Percentiles rank a stretch among this genome's conserved stretches.
phyloP scores from a whole-genome alignment of 2,329 filamentous ascomycete genomes.

The Phyllosticta paracitricarpa region DNA sequence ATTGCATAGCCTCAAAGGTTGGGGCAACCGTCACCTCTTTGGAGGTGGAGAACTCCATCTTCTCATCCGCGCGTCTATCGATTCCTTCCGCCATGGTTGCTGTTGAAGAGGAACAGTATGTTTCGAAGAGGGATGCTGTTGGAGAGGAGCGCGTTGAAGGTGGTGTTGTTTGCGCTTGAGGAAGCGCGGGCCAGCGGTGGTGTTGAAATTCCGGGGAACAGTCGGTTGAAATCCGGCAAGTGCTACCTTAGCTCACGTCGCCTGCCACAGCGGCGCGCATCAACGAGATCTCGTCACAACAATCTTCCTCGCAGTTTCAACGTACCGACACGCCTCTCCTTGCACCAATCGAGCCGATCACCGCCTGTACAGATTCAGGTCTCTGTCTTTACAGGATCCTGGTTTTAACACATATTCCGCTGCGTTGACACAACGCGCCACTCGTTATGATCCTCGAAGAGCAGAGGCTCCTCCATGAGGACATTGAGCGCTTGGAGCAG shows the following conservation, averaged over 20 bases:
- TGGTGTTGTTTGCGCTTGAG: slow-evolving; percentile 3
- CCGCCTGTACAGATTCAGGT: neutral
- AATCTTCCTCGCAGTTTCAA: neutral
- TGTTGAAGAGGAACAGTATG: neutral
- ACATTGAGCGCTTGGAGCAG: slow-evolving; percentile 90
- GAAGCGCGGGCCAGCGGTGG: slow-evolving; percentile 2
- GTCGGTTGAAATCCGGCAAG: too few species aligned
- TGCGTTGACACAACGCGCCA: slow-evolving; percentile 7
- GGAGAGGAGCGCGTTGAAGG: neutral
- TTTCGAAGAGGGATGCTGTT: neutral
- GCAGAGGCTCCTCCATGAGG: slow-evolving; percentile 88
- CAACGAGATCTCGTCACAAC: neutral
- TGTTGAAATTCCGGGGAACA: slow-evolving; percentile 8
- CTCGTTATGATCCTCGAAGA: slow-evolving; percentile 73
- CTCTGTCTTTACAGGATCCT: neutral
- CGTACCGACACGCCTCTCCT: neutral
- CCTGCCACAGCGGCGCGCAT: neutral
- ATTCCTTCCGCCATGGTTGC: slow-evolving; percentile 80
- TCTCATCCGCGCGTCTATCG: slow-evolving; percentile 87
- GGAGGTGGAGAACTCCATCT: slow-evolving; percentile 96
- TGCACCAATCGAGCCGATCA: neutral
- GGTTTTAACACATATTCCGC: neutral
- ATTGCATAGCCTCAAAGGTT: slow-evolving; percentile 64
- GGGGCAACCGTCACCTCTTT: slow-evolving; percentile 95
- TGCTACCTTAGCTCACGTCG: neutral